phyloP scores from a whole-genome alignment of 2,329 filamentous ascomycete genomes.

The Arthrobotrys entomopaga region DNA sequence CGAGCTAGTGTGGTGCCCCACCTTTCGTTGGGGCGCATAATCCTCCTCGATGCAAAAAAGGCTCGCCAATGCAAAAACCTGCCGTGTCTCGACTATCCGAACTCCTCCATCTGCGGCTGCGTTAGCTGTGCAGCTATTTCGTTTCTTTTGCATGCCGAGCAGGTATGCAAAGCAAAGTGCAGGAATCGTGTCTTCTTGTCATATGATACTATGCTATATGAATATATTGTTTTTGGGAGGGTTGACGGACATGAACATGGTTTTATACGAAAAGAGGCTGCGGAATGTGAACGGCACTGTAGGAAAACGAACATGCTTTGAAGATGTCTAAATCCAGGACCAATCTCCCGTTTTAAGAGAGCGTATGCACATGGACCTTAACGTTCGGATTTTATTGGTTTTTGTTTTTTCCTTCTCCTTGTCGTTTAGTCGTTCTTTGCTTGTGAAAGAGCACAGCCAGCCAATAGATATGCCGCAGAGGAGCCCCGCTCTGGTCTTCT shows the following conservation, averaged over 20 bases:
- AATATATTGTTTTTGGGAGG: neutral
- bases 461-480: slow-evolving; percentile 26
- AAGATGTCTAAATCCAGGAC: slow-evolving; percentile 6
- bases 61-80: slow-evolving; percentile 34
- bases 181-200: slow-evolving; percentile 27
- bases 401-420: slow-evolving; percentile 14
- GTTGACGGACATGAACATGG: neutral
- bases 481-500: slow-evolving; percentile 49
- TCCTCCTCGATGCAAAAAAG: slow-evolving; percentile 38
- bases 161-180: slow-evolving; percentile 7
- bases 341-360: slow-evolving; percentile 20
- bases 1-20: slow-evolving; percentile 7
- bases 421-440: neutral
- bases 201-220: slow-evolving; percentile 40
- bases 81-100: slow-evolving; percentile 36
- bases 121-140: slow-evolving; percentile 1
- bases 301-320: slow-evolving; percentile 15
- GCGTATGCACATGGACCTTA: slow-evolving; percentile 17
- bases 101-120: slow-evolving; percentile 40
- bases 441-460: slow-evolving; percentile 13
- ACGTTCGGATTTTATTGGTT: slow-evolving; percentile 15
- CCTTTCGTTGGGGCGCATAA: slow-evolving; percentile 19
- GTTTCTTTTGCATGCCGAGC: slow-evolving; percentile 9
- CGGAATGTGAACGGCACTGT: slow-evolving; percentile 19
- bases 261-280: slow-evolving; percentile 3